These are phyloP conservation scores for Lodderomyces jiufengensis DNA, from an alignment of 1,139 yeast genomes.

Conservation along the genomic window DNA sequence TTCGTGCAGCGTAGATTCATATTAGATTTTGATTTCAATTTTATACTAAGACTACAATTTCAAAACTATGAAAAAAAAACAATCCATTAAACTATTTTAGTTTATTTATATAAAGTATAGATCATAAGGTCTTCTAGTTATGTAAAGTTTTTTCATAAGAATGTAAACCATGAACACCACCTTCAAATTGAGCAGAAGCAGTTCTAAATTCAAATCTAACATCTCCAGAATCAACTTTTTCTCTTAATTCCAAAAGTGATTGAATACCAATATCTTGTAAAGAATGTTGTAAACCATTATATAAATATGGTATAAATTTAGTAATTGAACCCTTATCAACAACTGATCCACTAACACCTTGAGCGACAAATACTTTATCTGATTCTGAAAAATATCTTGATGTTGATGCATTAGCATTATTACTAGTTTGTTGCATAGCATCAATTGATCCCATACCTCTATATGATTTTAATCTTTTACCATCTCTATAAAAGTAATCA, in stretches of 20 bases:
- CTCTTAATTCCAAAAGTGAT: constrained; percentile 63
- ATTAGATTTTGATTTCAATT: too few relatives aligned
- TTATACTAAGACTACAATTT: too few relatives aligned
- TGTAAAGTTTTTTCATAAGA: constrained; percentile 97
- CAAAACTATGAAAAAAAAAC: not conserved
- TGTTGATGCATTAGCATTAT: constrained; percentile 93
- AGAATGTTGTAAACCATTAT: constrained; percentile 96
- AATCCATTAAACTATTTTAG: not conserved
- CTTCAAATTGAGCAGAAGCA: constrained; percentile 97
- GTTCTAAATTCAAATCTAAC: constrained; percentile 97
- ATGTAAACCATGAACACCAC: constrained; percentile 96
- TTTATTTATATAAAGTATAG: not conserved
- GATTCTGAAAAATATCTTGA: constrained; percentile 96
- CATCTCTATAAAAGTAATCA: constrained; percentile 95
- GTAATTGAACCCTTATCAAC: constrained; percentile 94
- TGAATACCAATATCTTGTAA: constrained; percentile 94
- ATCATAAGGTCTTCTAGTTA: constrained; percentile 38
- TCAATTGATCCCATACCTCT: constrained; percentile 99
- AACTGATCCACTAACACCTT: constrained; percentile 97
- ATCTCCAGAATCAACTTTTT: constrained; percentile 59
- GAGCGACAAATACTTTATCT: constrained; percentile 95
- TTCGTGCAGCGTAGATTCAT: too few relatives aligned
- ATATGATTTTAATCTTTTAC: constrained; percentile 94
- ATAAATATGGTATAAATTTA: constrained; percentile 91
- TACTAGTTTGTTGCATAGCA: constrained; percentile 93